Evolutionary conservation across 2,329 filamentous ascomycete genomes (phyloP), one percentile per base, ranked within the genome.

Genomic region (Aureobasidium sp.): DNA sequence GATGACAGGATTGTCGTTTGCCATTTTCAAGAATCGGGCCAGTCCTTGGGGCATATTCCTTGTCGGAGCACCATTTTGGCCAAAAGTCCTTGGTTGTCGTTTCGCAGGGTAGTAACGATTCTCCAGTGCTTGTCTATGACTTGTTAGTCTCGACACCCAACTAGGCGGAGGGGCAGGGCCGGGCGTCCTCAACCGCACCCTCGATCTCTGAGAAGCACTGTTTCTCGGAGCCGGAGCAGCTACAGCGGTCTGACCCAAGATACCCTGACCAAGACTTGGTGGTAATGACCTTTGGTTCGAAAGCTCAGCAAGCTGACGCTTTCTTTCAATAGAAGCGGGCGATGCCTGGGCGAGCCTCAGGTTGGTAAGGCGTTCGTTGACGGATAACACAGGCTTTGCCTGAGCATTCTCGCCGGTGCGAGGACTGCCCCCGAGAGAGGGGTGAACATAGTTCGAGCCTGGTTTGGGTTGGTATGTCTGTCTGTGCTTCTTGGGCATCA

Each of bases 401-500:
- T 66, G 65, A 36, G 59, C 48, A 24, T 63, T 63, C 41, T 59
- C 65, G 63, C 64, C 43, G 34, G 66, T 66, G 27, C 68, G 53
- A 57, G 53, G 41, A 57, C 64, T 66, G 41, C 69, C 66, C 20
- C 69, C 66, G 29, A 72, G 70, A 65, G 71, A 73, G 2, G 72
- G 71, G 64, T 76, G 73, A 15, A 74, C 72, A 64, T 75, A 74
- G 66, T 68, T 69, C 24, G 63, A 61, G 44, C 67, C 67, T 59
- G 37, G 74, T 75, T 67, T 76, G 69, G 64, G 75, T 72, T 60
- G 74, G 73, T 66, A 78, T 76, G 63, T 72, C 71, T 73, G 75
- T 17, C 72, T 71, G 64, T 76, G 75, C 69, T 79, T 79, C 72
- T 79, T 80, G 67, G 78, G 78, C 78, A 81, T 81, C 8, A 50